Conservation (phyloP, 495 filamentous ascomycete genomes). For the Aspergillus ellipticus region DNA sequence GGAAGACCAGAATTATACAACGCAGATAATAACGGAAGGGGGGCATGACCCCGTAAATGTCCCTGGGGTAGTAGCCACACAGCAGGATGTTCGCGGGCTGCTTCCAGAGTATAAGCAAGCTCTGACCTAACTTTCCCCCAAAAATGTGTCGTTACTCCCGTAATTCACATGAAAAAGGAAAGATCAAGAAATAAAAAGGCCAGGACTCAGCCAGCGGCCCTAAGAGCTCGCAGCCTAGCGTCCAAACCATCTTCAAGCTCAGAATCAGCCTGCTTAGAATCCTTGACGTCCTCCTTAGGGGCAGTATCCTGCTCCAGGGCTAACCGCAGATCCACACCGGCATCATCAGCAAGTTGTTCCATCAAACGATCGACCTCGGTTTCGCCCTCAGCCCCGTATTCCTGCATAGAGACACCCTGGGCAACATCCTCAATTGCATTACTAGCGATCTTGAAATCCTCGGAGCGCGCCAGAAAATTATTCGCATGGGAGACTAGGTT, state of each 20-base stretch:
- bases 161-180: not conserved
- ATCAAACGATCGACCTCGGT: conserved; percentile 45
- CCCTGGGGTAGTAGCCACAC: not conserved
- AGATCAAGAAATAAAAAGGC: not conserved
- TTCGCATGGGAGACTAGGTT: conserved; percentile 43
- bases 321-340: conserved; percentile 42
- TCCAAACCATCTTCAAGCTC: conserved; percentile 45
- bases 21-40: not conserved
- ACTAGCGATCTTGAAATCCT: conserved; percentile 48
- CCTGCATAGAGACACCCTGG: conserved; percentile 44
- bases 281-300: conserved; percentile 39
- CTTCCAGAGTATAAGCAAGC: not conserved
- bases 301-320: conserved; percentile 37
- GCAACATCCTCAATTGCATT: conserved; percentile 47
- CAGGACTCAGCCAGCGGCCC: conserved; percentile 32
- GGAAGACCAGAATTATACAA: not conserved
- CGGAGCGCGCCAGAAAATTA: conserved; percentile 43
- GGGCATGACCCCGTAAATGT: conserved; percentile 12
- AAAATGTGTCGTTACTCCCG: not conserved
- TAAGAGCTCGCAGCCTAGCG: conserved; percentile 39
- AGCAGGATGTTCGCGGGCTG: not conserved
- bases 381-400: conserved; percentile 46
- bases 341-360: conserved; percentile 48
- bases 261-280: conserved; percentile 28
- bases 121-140: not conserved